Base-by-base conservation (phyloP, 2,329 filamentous ascomycete species). In the Ciborinia camelliae region DNA sequence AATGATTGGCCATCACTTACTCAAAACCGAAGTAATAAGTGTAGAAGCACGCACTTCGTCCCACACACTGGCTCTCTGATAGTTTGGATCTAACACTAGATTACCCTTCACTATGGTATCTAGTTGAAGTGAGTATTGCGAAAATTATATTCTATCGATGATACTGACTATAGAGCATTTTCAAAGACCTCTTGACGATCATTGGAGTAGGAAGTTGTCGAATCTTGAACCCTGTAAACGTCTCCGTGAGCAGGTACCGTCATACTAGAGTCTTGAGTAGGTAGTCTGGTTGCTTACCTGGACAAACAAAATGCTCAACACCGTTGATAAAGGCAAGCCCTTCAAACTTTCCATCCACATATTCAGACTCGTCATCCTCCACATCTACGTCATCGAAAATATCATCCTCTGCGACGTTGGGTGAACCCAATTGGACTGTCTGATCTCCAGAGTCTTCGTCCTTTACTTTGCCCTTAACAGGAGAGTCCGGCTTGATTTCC, bases 1-100 rank as follows among this genome's bases (percentile, higher is more conserved):
- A 18, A 37, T 28, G 30, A 48, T 35, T 52, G n/a, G 47, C 15
- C 10, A 53, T 10, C 35, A 65, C 67, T 53, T 68, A 73, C 72
- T 72, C 23, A 75, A 66, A 18, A 75, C 68, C 15, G 73, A 76
- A 32, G 66, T 69, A 52, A 76, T 72, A 4, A 75, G 64, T 35
- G 68, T 59, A 26, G 71, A 73, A 64, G 71, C 70, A 53, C 73
- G 70, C 30, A 69, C 70, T 61, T 76, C 75, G 68, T 77, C 70
- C 80, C 80, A 82, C 1, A 81, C 79, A 26, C 81, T 76, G 43
- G 79, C 79, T 65, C 80, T 72, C 68, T 81, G 80, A 59, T 81
- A 81, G 20, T 79, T 77, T 4, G 80, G 79, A 62, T 81, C 73
- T 7, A 81, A 70, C 52, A 80, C 73, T 26, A 61, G 48, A 81